phyloP scores from a whole-genome alignment of 2,329 filamentous ascomycete genomes.

The Scytalidium sp. region DNA sequence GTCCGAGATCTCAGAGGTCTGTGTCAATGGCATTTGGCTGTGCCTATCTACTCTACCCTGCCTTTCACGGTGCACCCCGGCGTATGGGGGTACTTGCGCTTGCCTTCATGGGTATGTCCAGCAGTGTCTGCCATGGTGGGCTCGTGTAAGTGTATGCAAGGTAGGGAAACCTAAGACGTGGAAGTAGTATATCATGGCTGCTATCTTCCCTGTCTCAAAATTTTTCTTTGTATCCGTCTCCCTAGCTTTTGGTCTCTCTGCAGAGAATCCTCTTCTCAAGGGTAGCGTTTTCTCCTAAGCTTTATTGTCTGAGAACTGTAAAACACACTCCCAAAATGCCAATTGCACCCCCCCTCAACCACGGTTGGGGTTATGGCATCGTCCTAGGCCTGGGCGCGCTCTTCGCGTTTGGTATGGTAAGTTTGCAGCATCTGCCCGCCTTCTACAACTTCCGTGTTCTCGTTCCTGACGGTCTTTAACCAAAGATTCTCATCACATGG shows the following conservation, averaged over 20 bases:
- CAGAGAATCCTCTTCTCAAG: background rate
- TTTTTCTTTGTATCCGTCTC: background rate
- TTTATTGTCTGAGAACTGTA: background rate
- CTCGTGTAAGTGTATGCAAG: background rate
- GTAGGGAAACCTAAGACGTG: background rate
- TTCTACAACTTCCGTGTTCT: background rate
- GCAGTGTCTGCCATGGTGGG: background rate
- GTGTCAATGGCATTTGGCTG: no score
- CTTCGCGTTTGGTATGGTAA: slow-evolving; percentile 63
- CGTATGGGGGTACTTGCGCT: no score
- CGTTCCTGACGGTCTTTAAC: slow-evolving; percentile 1
- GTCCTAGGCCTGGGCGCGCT: slow-evolving; percentile 57
- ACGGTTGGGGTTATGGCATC: slow-evolving; percentile 60
- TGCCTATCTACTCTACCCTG: no score
- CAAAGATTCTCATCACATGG: slow-evolving; percentile 30
- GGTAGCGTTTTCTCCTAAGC: background rate
- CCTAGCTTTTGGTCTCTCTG: background rate
- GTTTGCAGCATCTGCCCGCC: slow-evolving; percentile 1
- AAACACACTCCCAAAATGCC: slow-evolving; percentile 19
- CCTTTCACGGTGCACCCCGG: no score
- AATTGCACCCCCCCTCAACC: slow-evolving; percentile 26
- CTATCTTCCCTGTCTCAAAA: background rate
- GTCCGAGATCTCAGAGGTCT: no score
- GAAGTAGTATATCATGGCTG: background rate
- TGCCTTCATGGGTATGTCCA: no score